Conservation (phyloP, 306 rosid species). For the Pterocarpus macrocarpus region DNA sequence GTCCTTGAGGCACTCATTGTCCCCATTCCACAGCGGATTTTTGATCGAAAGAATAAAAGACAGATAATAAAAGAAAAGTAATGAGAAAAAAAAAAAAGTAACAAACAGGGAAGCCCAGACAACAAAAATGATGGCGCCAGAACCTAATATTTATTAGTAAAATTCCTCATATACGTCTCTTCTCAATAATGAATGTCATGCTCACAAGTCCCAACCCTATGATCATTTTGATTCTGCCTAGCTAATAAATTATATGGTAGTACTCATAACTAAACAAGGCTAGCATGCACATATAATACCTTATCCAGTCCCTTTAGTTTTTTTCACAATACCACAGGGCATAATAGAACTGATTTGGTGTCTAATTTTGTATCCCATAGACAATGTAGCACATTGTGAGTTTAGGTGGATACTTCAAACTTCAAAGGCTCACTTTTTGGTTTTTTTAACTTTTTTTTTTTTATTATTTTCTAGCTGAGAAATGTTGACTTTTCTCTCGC, state of each 20-base stretch:
- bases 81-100: conserved; percentile 29
- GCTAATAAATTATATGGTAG: conserved; percentile 10
- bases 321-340: neutral
- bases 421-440: neutral
- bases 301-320: neutral
- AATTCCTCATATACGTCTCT: conserved; percentile 26
- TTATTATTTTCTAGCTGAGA: too few relatives aligned
- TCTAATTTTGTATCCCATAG: neutral
- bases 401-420: neutral
- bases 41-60: conserved; percentile 37
- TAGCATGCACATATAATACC: conserved; percentile 35
- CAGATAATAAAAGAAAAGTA: conserved; percentile 47
- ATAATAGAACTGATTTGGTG: neutral
- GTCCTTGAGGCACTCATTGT: conserved; percentile 62
- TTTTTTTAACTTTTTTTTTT: too few relatives aligned
- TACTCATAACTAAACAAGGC: conserved; percentile 11
- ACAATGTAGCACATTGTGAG: neutral
- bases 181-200: conserved; percentile 52
- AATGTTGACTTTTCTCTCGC: neutral
- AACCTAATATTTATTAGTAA: conserved; percentile 26
- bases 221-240: conserved; percentile 41
- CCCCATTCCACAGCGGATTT: conserved; percentile 53
- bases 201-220: conserved; percentile 55
- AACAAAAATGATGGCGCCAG: conserved; percentile 43
- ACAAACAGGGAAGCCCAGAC: conserved; percentile 44